Conservation (phyloP, 768 basidiomycete genomes). For the Mycena crocata region DNA sequence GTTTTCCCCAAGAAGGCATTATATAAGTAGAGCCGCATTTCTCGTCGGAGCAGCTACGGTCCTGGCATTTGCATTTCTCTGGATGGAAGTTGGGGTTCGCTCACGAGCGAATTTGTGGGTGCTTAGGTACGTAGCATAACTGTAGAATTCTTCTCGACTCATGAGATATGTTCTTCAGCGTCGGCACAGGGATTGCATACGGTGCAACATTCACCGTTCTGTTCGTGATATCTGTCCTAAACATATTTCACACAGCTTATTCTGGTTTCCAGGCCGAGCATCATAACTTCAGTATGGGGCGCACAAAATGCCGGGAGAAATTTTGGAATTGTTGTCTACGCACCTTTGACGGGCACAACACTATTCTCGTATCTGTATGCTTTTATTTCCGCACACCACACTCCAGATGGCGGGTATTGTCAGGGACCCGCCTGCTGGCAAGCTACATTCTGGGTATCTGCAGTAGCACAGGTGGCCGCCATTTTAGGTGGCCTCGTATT, state of each 20-base stretch:
- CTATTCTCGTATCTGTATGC: conserved; percentile 86
- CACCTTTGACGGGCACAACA: conserved; percentile 81
- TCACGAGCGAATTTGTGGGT: conserved; percentile 70
- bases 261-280: conserved; percentile 65
- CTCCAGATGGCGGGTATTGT: conserved; percentile 59
- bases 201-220: conserved; percentile 75
- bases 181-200: conserved; percentile 76
- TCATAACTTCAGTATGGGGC: conserved; percentile 81
- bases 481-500: conserved; percentile 58
- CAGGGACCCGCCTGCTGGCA: conserved; percentile 72
- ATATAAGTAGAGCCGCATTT: conserved; percentile 73
- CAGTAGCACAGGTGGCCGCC: conserved; percentile 56
- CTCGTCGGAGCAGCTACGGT: conserved; percentile 60
- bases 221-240: not conserved
- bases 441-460: conserved; percentile 69
- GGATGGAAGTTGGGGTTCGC: conserved; percentile 62
- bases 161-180: too few relatives aligned
- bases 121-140: conserved; percentile 63
- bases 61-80: conserved; percentile 64
- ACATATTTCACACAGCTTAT: conserved; percentile 1
- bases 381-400: conserved; percentile 66
- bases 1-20: conserved; percentile 58
- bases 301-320: conserved; percentile 77
- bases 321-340: conserved; percentile 79
- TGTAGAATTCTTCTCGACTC: too few relatives aligned